phyloP scores from a whole-genome alignment of 192 early-diverging fungal genomes.

The Funneliformis geosporum region DNA sequence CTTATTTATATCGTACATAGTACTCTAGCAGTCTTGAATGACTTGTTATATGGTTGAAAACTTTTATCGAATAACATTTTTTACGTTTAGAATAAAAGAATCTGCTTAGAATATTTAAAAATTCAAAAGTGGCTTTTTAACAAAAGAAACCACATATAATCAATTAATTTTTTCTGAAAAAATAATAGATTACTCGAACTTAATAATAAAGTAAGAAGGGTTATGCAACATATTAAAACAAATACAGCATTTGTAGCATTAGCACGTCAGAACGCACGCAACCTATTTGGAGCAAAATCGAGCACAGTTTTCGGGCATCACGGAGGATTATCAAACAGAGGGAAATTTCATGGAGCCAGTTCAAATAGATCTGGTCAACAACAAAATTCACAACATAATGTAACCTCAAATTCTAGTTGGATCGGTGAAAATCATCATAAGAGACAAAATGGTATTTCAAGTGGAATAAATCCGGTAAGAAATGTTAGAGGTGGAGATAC shows the following conservation, averaged over 20 bases:
- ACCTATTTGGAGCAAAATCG: constrained; percentile 14
- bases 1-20: too few species aligned
- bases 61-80: too few species aligned
- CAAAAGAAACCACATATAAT: not conserved
- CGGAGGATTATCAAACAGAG: not conserved
- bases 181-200: too few species aligned
- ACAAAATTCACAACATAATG: constrained; percentile 1
- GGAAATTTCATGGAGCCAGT: not conserved
- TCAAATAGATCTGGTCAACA: not conserved
- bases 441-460: not conserved
- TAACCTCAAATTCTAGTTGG: not conserved
- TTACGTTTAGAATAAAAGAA: not conserved
- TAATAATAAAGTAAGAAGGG: not conserved
- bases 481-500: not conserved
- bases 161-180: not conserved
- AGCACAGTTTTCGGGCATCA: not conserved
- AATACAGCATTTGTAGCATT: constrained; percentile 25
- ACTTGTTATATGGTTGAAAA: too few species aligned
- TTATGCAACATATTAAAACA: constrained; percentile 29
- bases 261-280: constrained; percentile 20
- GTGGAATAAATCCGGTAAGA: not conserved
- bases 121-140: too few species aligned
- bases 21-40: too few species aligned
- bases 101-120: not conserved
- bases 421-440: not conserved